phyloP scores from a whole-genome alignment of 1,284 basidiomycete genomes.

The Volvariella surrecta region DNA sequence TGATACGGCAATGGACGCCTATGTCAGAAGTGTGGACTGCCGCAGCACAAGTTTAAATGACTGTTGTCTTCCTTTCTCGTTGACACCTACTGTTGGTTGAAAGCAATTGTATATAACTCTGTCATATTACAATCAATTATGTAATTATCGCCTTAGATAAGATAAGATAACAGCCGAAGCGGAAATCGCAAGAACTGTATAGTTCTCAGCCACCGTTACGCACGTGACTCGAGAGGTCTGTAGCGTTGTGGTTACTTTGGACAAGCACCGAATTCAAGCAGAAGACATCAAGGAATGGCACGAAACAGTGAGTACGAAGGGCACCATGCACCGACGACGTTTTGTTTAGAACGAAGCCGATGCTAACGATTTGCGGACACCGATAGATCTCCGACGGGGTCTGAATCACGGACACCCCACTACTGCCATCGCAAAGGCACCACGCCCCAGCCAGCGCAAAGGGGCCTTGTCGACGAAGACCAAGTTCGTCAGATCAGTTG shows the following conservation, averaged over 20 bases:
- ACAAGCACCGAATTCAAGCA: constrained; percentile 1
- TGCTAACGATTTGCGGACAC: constrained; percentile 1
- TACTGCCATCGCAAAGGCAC: constrained; percentile 73
- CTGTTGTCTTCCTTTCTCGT: constrained; percentile 14
- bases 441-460: constrained; percentile 89
- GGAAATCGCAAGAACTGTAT: constrained; percentile 15
- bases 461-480: constrained; percentile 81
- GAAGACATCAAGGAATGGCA: constrained; percentile 57
- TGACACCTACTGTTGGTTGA: constrained; percentile 11
- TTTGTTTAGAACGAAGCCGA: constrained; percentile 7
- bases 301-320: constrained; percentile 51
- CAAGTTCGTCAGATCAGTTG: constrained; percentile 85
- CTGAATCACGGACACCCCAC: constrained; percentile 92
- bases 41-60: constrained; percentile 23
- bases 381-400: constrained; percentile 84
- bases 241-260: constrained; percentile 6
- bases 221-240: constrained; percentile 20
- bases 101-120: constrained; percentile 4
- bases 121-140: no score
- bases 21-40: constrained; percentile 24
- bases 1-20: constrained; percentile 37
- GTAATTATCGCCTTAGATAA: no score
- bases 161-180: no score
- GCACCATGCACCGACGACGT: constrained; percentile 6
- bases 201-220: constrained; percentile 23